Evolutionary conservation across 768 basidiomycete species (phyloP).

Genomic region (Lentinus tigrinus): DNA sequence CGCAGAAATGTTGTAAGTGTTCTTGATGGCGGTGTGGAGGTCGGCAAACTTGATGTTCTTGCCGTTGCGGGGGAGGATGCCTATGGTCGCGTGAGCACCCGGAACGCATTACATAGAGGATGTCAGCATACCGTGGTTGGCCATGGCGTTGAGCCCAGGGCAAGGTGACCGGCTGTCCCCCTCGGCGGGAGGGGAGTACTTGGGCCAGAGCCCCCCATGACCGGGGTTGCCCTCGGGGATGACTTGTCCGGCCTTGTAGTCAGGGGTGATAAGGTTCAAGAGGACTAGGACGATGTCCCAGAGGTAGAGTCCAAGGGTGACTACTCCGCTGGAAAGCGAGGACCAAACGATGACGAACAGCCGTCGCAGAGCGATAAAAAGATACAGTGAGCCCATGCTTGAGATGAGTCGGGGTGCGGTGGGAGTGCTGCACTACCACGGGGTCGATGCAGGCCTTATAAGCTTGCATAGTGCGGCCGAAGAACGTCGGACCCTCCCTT

Average conservation of each 20-base stretch:
- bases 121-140: conserved; percentile 62
- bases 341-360: background rate
- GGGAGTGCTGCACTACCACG: background rate
- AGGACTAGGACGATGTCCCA: conserved; percentile 55
- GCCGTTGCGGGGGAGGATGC: conserved; percentile 62
- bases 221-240: conserved; percentile 36
- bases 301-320: conserved; percentile 28
- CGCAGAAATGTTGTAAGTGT: conserved; percentile 68
- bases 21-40: conserved; percentile 40
- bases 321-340: background rate
- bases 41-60: conserved; percentile 62
- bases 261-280: conserved; percentile 48
- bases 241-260: conserved; percentile 49
- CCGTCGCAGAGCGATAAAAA: background rate
- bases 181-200: conserved; percentile 50
- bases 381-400: background rate
- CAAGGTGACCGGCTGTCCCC: conserved; percentile 69
- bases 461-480: background rate
- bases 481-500: no score
- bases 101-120: background rate
- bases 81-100: conserved; percentile 12
- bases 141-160: conserved; percentile 72
- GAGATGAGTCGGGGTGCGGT: background rate
- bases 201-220: conserved; percentile 62
- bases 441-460: background rate